Evolutionary conservation across 192 early-diverging fungal species (phyloP).

Genomic region (Coemansia sp.): DNA sequence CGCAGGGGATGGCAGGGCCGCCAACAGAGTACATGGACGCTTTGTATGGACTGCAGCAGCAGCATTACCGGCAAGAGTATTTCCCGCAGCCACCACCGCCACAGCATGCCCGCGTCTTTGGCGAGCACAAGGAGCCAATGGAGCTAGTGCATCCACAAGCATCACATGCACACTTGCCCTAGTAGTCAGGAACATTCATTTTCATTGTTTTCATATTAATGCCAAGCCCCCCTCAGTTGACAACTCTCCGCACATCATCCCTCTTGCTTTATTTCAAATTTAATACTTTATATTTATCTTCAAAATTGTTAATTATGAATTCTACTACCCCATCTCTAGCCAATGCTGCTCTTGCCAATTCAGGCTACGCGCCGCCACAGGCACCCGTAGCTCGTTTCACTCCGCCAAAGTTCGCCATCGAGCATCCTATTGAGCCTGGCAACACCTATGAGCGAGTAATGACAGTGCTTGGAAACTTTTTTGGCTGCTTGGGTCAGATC

Average conservation of each 20-base stretch:
- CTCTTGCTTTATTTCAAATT: too few relatives aligned
- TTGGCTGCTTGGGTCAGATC: slow-evolving; percentile 50
- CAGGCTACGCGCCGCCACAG: slow-evolving; percentile 20
- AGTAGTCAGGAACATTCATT: too few relatives aligned
- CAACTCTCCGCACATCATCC: too few relatives aligned
- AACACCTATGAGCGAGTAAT: slow-evolving; percentile 35
- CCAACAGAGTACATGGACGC: slow-evolving; percentile 2
- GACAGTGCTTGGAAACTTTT: slow-evolving; percentile 33
- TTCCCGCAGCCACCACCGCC: not conserved
- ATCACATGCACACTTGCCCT: too few relatives aligned
- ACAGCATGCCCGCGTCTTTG: not conserved
- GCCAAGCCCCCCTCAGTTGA: too few relatives aligned
- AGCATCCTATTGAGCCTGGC: slow-evolving; percentile 12
- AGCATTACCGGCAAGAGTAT: slow-evolving; percentile 11
- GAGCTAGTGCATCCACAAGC: not conserved
- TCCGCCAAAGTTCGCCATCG: slow-evolving; percentile 38
- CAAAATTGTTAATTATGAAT: not conserved
- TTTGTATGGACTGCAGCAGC: not conserved
- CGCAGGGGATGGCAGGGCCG: not conserved
- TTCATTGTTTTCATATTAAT: too few relatives aligned
- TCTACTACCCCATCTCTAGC: not conserved
- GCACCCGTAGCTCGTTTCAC: slow-evolving; percentile 2
- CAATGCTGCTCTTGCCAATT: not conserved
- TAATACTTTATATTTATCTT: too few relatives aligned
- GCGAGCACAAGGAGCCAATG: not conserved